A percentile compares a stretch with the other conserved stretches of the same genome.
phyloP scores from a whole-genome alignment of 768 basidiomycete species.

The Rhodotorula paludigena region DNA sequence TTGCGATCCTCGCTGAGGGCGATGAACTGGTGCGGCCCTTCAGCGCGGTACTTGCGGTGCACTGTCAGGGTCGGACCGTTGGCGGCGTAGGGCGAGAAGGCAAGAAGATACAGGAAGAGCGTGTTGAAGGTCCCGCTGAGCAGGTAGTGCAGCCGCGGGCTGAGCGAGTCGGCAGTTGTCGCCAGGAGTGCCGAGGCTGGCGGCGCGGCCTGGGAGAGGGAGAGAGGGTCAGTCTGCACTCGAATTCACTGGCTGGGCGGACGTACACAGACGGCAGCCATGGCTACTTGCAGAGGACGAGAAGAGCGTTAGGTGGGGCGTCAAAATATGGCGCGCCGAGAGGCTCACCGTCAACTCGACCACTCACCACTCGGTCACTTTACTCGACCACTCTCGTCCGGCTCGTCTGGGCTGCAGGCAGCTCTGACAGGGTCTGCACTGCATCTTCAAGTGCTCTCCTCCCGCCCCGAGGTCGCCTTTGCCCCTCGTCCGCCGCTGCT shows the following conservation, averaged over 20 bases:
- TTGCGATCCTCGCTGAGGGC: constrained; percentile 32
- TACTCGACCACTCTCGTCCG: no score
- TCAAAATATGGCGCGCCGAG: no score
- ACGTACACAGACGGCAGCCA: constrained; percentile 1
- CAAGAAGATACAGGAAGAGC: constrained; percentile 43
- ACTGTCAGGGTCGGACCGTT: constrained; percentile 25
- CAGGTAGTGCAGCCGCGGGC: constrained; percentile 30
- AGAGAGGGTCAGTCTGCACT: background rate
- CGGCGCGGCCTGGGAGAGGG: constrained; percentile 1
- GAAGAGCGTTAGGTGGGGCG: no score
- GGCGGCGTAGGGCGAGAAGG: constrained; percentile 39
- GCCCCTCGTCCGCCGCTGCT: no score
- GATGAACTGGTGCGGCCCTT: constrained; percentile 44
- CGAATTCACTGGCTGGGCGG: background rate
- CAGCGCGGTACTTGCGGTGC: constrained; percentile 21
- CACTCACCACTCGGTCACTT: no score
- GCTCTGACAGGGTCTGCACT: no score
- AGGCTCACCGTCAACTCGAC: background rate
- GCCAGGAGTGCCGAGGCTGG: background rate
- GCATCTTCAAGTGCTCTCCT: no score
- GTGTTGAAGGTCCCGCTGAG: constrained; percentile 44
- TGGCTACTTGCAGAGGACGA: background rate
- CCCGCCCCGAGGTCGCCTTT: no score
- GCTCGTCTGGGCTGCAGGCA: no score
- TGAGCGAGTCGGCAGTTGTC: background rate